Conservation (phyloP, 2,329 filamentous ascomycete species). For the Colletotrichum musicola region DNA sequence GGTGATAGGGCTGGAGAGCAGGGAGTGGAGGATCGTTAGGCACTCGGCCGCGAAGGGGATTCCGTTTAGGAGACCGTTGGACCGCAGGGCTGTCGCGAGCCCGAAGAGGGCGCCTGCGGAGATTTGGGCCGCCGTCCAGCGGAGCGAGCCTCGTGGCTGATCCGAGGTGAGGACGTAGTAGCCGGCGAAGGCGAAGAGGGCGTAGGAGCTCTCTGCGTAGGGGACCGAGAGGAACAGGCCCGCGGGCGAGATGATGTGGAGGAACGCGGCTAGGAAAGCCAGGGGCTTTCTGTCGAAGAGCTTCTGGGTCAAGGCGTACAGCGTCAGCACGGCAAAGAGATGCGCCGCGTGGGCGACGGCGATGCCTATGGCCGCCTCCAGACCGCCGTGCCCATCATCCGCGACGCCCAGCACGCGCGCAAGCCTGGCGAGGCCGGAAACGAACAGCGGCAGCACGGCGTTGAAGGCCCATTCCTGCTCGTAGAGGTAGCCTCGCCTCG, state of each 20-base stretch:
- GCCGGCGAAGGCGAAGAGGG: conserved; percentile 81
- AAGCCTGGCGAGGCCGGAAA: conserved; percentile 51
- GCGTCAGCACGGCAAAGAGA: conserved; percentile 77
- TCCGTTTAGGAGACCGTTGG: conserved; percentile 89
- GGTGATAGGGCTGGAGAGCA: conserved; percentile 51
- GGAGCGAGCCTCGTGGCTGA: conserved; percentile 46
- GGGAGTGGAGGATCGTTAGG: conserved; percentile 53
- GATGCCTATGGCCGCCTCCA: conserved; percentile 70
- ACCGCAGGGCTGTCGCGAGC: conserved; percentile 79
- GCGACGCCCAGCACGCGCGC: conserved; percentile 44
- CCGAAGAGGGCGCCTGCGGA: conserved; percentile 78
- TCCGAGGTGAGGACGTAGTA: conserved; percentile 75
- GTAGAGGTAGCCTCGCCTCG: conserved; percentile 74
- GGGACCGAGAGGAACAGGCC: conserved; percentile 91
- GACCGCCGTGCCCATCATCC: conserved; percentile 35
- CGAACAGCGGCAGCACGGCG: conserved; percentile 57
- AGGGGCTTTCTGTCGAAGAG: conserved; percentile 66
- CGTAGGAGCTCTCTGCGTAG: conserved; percentile 84
- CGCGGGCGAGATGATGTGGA: conserved; percentile 89
- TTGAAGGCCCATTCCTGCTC: conserved; percentile 93
- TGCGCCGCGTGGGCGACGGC: conserved; percentile 80
- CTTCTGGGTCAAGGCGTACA: conserved; percentile 75
- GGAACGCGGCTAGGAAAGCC: conserved; percentile 75
- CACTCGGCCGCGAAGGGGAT: conserved; percentile 78
- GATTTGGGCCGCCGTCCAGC: conserved; percentile 66